Evolutionary conservation across 73 alveolate genomes (phyloP).

Genomic region (Effrenium voratum): DNA sequence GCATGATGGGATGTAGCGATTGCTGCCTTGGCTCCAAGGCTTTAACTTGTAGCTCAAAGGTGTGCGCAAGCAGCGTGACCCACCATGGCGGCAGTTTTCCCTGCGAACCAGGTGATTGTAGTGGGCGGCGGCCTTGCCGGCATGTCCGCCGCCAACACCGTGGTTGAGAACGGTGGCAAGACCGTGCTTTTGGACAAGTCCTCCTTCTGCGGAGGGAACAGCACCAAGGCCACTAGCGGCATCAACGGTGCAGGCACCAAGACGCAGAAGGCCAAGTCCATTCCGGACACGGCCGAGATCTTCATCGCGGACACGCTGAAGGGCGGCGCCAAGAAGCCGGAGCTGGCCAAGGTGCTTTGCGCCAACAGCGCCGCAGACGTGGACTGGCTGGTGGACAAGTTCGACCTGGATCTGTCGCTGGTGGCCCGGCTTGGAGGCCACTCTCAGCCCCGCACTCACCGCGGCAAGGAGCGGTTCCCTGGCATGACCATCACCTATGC

Average conservation of each 20-base stretch:
- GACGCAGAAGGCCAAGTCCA: conserved; percentile 16
- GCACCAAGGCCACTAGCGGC: conserved; percentile 66
- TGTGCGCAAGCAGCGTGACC: not conserved
- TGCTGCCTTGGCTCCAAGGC: no score
- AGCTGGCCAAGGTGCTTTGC: conserved; percentile 13
- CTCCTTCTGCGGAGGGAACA: conserved; percentile 47
- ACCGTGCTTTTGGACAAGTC: conserved; percentile 34
- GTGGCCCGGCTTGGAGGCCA: conserved; percentile 66
- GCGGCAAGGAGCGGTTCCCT: conserved; percentile 40
- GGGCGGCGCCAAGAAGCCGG: conserved; percentile 59
- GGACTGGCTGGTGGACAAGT: conserved; percentile 47
- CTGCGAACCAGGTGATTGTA: conserved; percentile 37
- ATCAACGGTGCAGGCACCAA: conserved; percentile 54
- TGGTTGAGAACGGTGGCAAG: conserved; percentile 42
- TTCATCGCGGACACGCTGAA: conserved; percentile 25
- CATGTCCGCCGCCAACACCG: conserved; percentile 61
- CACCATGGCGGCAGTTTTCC: conserved; percentile 38
- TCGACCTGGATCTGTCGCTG: conserved; percentile 49
- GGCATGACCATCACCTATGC: conserved; percentile 57
- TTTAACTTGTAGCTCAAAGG: no score
- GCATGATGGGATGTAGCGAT: no score
- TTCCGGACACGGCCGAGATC: conserved; percentile 49
- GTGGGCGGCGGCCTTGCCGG: conserved; percentile 60
- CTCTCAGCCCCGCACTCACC: conserved; percentile 38
- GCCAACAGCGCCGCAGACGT: conserved; percentile 28